Base-by-base conservation (phyloP, 225 moss, liverwort and hornwort species). In the Lunularia cruciata region DNA sequence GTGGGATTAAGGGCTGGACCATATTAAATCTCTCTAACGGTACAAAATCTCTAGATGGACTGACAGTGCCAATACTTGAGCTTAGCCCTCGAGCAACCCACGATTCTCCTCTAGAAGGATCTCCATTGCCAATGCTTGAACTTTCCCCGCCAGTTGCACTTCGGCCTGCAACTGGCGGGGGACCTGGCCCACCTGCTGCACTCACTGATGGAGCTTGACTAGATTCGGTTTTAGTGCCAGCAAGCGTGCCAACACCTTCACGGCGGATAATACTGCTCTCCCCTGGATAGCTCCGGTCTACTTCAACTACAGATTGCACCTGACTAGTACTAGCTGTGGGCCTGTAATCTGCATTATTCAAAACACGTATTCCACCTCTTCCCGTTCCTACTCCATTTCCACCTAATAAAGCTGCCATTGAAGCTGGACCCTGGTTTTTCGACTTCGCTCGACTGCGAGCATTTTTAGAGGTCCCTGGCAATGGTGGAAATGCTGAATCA, bases 401-500 rank as follows among this genome's bases (percentile, higher is more conserved):
- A 75, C 84, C 82, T 42, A 98, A 77, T 53, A 90, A 79, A 22
- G 86, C 81, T 73, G 93, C 98, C 89, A 93, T 87, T 34, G 89
- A 86, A 45, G 82, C 86, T 70, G 88, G 79, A 67, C 79, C 82
- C 22, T 81, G 80, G 65, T 73, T 88, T 69, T 86, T 90, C 39
- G 78, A 69, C 81, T 84, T 98, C 25, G 79, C 70, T 79, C 87
- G 85, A 38, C 86, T 85, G 61, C 84, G 84, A 57, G 79, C 75
- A 80, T 75, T 87, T 37, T 73, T 83, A 16, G 69, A 76, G 53
- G 83, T 83, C 77, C 93, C 91, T 35, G 98, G 91, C 18, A 98
- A 86, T 31, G 98, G 98, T 23, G 98, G 98, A 60, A 98, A 98
- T 26, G 98, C 98, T 60, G 87, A 85, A 60, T 98, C 88, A 18